Conservation (phyloP, 345 rosid species). For the Clarkia xantiana region DNA sequence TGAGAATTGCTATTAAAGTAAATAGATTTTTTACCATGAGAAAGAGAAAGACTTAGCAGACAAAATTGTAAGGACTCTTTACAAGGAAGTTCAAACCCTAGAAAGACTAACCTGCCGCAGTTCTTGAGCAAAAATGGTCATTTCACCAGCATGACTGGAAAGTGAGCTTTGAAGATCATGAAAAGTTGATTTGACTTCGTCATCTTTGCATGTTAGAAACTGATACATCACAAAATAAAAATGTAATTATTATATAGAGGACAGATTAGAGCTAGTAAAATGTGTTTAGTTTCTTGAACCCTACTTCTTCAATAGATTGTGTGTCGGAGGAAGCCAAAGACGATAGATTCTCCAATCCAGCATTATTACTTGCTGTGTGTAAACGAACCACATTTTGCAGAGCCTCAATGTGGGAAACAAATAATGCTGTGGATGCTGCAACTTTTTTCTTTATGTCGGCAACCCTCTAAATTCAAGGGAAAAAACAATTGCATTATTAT, state of each 20-base stretch:
- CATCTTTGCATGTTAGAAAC: slow-evolving; percentile 56
- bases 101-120: slow-evolving; percentile 51
- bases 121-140: slow-evolving; percentile 70
- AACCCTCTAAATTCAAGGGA: slow-evolving; percentile 30
- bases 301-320: slow-evolving; percentile 50
- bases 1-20: too few species aligned
- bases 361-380: slow-evolving; percentile 71
- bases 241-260: background rate
- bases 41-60: too few species aligned
- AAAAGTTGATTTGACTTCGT: slow-evolving; percentile 44
- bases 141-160: slow-evolving; percentile 66
- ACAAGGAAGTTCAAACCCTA: background rate
- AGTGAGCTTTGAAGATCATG: slow-evolving; percentile 63
- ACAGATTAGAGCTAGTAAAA: background rate
- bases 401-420: slow-evolving; percentile 67
- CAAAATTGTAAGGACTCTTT: background rate
- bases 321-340: slow-evolving; percentile 43
- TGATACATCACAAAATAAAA: slow-evolving; percentile 11
- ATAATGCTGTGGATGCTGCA: slow-evolving; percentile 42
- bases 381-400: slow-evolving; percentile 80
- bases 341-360: slow-evolving; percentile 65
- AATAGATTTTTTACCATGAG: too few species aligned
- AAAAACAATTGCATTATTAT: too few species aligned
- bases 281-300: slow-evolving; percentile 6
- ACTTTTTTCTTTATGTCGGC: slow-evolving; percentile 54